Base-by-base conservation (phyloP, 495 filamentous ascomycete genomes). In the Coniosporium apollinis region DNA sequence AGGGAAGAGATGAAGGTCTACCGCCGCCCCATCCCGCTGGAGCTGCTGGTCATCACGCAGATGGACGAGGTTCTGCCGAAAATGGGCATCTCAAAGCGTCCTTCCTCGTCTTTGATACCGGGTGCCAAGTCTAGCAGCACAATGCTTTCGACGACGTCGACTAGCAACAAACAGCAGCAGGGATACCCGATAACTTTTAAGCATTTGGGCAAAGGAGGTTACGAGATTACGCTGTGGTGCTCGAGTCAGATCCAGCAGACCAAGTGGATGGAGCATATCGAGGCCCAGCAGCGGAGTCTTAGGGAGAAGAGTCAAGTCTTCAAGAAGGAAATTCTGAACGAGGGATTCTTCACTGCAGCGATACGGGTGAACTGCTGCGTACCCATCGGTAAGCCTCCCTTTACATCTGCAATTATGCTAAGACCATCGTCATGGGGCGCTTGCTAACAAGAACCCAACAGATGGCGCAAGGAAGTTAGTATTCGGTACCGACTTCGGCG, bases 221-320 rank as follows among this genome's bases (percentile, higher is more conserved):
- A 93, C 54, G 91, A 93, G 48, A 65, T 79, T 43, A 86, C 86
- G n/a, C 65, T 99, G 1, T 96, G 78, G 55, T 85, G 82, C 18
- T 68, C 73, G 15, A 83, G 76, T 30, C 76, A 77, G 38, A 77
- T 79, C 17, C 76, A 78, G 14, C 66, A 86, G 39, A 72, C 79
- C 47, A 96, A 96, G 58, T 96, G 91, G 74, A 82, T 99, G 48
- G 87, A 96, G 60, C 72, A 80, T 47, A 93, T 99, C 44, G 85
- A 93, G 45, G 65, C 73, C 16, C 86, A 94, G 50, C 89, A 96
- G 56, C 69, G 75, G 31, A 79, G 79, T 35, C 68, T 99, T 16
- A 65, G 79, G 46, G 78, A 82, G 40, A 71, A 84, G 17, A 87
- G 83, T 48, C 86, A 89, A 52, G 91, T 96, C 62, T 91, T 89